Evolutionary conservation across 2,329 filamentous ascomycete genomes (phyloP).

Genomic region (Colletotrichum sp.): DNA sequence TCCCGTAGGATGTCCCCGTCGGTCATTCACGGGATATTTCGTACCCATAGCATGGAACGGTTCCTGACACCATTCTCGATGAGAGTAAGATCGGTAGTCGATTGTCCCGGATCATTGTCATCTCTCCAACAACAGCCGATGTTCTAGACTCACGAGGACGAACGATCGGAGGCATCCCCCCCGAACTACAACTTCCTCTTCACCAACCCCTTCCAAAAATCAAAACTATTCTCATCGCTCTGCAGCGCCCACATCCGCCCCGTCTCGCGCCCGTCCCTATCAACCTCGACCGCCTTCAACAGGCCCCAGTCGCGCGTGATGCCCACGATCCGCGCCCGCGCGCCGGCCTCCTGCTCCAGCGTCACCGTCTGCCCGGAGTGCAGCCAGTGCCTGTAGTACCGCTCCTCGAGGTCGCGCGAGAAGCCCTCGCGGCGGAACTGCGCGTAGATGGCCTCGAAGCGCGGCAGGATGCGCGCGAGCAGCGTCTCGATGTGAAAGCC

Average conservation of each 20-base stretch:
- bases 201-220: conserved; percentile 90
- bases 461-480: conserved; percentile 79
- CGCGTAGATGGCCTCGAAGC: conserved; percentile 78
- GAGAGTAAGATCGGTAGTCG: neutral
- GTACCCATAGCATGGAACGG: neutral
- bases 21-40: neutral
- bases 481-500: conserved; percentile 77
- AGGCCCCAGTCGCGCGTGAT: conserved; percentile 94
- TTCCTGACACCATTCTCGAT: neutral
- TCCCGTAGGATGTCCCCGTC: neutral
- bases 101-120: rapidly evolving
- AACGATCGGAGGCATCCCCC: too few species aligned
- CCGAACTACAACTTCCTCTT: conserved; percentile 71
- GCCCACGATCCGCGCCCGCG: conserved; percentile 78
- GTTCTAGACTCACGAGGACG: neutral
- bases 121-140: rapidly evolving
- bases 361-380: conserved; percentile 77
- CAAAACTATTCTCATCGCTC: conserved; percentile 98
- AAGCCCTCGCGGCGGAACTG: conserved; percentile 81
- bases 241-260: conserved; percentile 84
- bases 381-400: conserved; percentile 86
- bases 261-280: conserved; percentile 73
- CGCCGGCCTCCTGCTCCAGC: conserved; percentile 80
- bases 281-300: conserved; percentile 82
- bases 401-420: conserved; percentile 70